Evolutionary conservation across 1,139 yeast genomes (phyloP), one percentile per base, ranked within the genome.

Genomic region (Hemisphaericaspora subhashii): DNA sequence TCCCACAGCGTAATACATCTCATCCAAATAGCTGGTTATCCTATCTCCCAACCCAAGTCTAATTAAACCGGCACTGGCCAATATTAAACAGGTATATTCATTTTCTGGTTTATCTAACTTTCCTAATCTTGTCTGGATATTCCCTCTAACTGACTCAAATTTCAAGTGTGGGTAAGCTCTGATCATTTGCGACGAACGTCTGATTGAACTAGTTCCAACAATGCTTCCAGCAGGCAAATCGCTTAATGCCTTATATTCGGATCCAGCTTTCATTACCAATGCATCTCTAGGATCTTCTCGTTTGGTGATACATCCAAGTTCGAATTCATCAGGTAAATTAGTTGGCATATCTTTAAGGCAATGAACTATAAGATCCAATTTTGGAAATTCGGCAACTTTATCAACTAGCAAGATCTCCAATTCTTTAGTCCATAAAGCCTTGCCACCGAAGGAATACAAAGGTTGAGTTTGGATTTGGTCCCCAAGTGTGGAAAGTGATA

Each of bases 311-410:
- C 96, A 88, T 12, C 96, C 98, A 41, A 92, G 64, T 57, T 83
- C 89, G 55, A 92, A 92, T 42, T 88, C 95, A 17, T 85, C 90
- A 0, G 98, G 98, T 47, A 92, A 68, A 41, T 78, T 68, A 1
- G 98, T 92, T 25, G 98, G 98, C 86, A 92, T 84, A 61, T 92
- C 98, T 61, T 92, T 92, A 50, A 92, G 72, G 3, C 96, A 86
- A 62, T 92, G 98, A 31, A 92, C 98, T 55, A 92, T 85, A 62
- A 92, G 68, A 60, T 92, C 98, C 39, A 92, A 72, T 57, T 80
- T 69, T 40, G 87, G 86, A 49, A 72, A 79, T 37, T 67, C 72
- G n/a, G 80, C 88, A 31, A 81, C 68, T 37, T 76, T 67, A 46
- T 76, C 77, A 48, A 86, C 71, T 40, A 92, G 68, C 40, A 89